phyloP scores from a whole-genome alignment of 805 yeast genomes.

The Barnettozyma wickerhamii region DNA sequence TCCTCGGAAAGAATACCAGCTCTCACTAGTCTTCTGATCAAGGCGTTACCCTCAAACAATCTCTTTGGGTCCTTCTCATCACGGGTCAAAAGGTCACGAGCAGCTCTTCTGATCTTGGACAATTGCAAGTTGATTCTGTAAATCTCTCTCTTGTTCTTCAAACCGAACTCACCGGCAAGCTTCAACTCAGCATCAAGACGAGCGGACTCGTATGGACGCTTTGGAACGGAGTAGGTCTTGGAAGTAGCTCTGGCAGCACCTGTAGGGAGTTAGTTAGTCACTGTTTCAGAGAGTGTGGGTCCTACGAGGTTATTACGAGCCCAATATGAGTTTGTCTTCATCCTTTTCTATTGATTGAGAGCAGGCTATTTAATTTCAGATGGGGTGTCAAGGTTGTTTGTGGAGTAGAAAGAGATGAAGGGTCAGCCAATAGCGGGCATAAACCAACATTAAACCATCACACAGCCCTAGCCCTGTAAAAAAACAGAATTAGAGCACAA shows the following conservation, averaged over 20 bases:
- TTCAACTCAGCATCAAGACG: constrained; percentile 99
- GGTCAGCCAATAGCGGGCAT: too few species aligned
- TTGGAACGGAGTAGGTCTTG: constrained; percentile 99
- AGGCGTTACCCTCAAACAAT: constrained; percentile 99
- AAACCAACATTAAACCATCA: too few species aligned
- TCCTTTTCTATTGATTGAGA: neutral
- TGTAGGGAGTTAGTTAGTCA: constrained; percentile 28
- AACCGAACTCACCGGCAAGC: constrained; percentile 99
- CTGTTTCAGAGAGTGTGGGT: neutral
- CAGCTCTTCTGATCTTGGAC: constrained; percentile 99
- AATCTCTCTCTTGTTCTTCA: constrained; percentile 99
- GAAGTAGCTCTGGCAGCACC: constrained; percentile 99
- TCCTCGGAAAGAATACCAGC: constrained; percentile 98
- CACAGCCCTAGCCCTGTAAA: too few species aligned
- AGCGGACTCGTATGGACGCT: constrained; percentile 98
- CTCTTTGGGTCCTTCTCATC: constrained; percentile 99
- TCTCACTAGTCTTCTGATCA: constrained; percentile 99
- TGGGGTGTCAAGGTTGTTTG: neutral
- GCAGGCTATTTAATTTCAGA: constrained; percentile 7
- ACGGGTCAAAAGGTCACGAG: constrained; percentile 99
- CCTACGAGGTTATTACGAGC: neutral
- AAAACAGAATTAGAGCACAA: too few species aligned
- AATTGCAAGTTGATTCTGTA: constrained; percentile 99
- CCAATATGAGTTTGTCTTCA: neutral
- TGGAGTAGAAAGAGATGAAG: too few species aligned